A percentile compares a stretch with the other conserved stretches of the same genome.
These are phyloP conservation scores for Fraxinus xanthoxyloides DNA, from an alignment of 305 asterid species.

Conservation along the genomic window DNA sequence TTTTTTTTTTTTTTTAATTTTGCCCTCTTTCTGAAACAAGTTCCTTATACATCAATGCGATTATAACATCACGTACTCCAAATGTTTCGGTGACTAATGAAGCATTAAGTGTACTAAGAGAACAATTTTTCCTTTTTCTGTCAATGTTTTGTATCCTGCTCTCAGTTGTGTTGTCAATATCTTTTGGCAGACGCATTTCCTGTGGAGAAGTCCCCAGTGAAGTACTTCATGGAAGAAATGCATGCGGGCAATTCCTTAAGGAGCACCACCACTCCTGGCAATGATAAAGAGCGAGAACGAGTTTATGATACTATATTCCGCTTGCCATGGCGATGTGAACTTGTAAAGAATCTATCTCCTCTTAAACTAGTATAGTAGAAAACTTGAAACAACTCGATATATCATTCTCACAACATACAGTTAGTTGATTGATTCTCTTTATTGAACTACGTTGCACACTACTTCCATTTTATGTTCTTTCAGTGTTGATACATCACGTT, in stretches of 20 bases:
- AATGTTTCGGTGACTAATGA: constrained; percentile 7
- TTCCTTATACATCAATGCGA: constrained; percentile 2
- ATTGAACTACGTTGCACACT: not conserved
- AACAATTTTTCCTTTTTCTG: not conserved
- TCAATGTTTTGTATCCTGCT: constrained; percentile 20
- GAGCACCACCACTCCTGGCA: constrained; percentile 73
- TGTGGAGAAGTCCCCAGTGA: constrained; percentile 73
- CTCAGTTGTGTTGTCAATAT: constrained; percentile 25
- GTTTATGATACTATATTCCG: constrained; percentile 95
- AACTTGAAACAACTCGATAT: not conserved
- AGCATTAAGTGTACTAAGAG: not conserved
- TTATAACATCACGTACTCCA: not conserved
- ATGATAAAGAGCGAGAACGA: constrained; percentile 89
- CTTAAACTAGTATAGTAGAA: constrained; percentile 4
- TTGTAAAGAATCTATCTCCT: constrained; percentile 51
- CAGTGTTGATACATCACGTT: not conserved
- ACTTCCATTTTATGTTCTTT: not conserved
- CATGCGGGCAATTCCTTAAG: constrained; percentile 84
- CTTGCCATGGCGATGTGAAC: constrained; percentile 99
- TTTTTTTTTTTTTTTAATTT: no score
- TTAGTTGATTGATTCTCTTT: not conserved
- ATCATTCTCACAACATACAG: not conserved
- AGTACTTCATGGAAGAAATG: constrained; percentile 87
- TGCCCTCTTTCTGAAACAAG: not conserved
- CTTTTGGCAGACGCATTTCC: constrained; percentile 52